Conservation (phyloP, 2,329 filamentous ascomycete species). For the Cordyceps javanica region DNA sequence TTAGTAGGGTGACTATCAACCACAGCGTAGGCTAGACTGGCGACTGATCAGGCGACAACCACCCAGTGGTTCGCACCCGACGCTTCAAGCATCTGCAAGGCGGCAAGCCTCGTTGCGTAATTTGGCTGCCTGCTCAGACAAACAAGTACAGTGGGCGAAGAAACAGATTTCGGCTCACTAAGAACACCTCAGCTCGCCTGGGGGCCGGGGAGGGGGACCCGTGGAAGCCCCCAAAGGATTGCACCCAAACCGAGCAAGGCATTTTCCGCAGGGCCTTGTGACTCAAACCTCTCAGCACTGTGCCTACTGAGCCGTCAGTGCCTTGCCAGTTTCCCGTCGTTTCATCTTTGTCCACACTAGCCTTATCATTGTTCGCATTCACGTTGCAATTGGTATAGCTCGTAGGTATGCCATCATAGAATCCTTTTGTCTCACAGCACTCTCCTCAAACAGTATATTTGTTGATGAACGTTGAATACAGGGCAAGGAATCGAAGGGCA, state of each 20-base stretch:
- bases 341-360: neutral
- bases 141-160: neutral
- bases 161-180: neutral
- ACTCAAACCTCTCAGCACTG: neutral
- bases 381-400: neutral
- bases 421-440: too few relatives aligned
- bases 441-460: neutral
- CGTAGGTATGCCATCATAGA: too few relatives aligned
- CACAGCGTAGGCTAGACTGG: neutral
- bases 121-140: neutral
- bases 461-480: neutral
- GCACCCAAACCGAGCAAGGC: conserved; percentile 3
- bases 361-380: neutral
- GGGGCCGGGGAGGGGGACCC: neutral
- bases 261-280: conserved; percentile 7
- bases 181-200: neutral
- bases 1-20: neutral
- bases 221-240: neutral
- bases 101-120: neutral
- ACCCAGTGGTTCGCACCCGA: conserved; percentile 1
- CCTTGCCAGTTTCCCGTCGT: too few relatives aligned
- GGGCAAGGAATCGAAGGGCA: neutral
- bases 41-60: neutral
- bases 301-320: neutral
- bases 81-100: neutral